Percentiles rank a stretch among this genome's conserved stretches.
Conservation (phyloP, 768 basidiomycete species). For the Pulveroboletus frians region DNA sequence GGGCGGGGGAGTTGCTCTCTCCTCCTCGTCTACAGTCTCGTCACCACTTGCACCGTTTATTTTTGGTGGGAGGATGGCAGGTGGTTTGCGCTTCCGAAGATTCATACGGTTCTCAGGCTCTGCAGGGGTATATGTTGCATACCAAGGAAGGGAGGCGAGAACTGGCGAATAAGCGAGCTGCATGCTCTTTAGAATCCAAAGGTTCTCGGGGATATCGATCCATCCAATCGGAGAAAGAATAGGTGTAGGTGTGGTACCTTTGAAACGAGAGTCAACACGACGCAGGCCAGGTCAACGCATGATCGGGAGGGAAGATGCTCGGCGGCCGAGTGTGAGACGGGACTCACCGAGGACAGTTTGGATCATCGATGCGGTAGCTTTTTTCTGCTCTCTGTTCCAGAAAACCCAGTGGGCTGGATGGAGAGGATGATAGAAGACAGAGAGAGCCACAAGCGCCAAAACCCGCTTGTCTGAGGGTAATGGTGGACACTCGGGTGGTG, state of each 20-base stretch:
- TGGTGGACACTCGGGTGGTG: constrained; percentile 35
- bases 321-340: not conserved
- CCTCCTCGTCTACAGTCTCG: constrained; percentile 29
- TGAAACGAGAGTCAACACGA: constrained; percentile 7
- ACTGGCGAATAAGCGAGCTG: constrained; percentile 26
- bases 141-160: constrained; percentile 25
- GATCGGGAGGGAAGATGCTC: constrained; percentile 2
- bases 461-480: constrained; percentile 39
- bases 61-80: constrained; percentile 12
- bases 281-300: not conserved
- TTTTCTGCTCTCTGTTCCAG: constrained; percentile 51
- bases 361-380: constrained; percentile 46
- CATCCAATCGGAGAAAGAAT: constrained; percentile 34
- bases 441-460: constrained; percentile 56
- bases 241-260: constrained; percentile 28
- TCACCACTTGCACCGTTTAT: constrained; percentile 34
- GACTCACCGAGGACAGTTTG: constrained; percentile 51
- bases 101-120: constrained; percentile 32
- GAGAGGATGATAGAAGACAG: constrained; percentile 49
- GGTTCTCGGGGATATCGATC: constrained; percentile 31
- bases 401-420: constrained; percentile 61
- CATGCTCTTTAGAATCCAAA: constrained; percentile 31
- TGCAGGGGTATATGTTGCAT: constrained; percentile 27
- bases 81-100: constrained; percentile 30
- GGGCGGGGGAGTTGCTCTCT: constrained; percentile 24